Evolutionary conservation across 2,329 filamentous ascomycete species (phyloP), one percentile per base, ranked within the genome.

Genomic region (Paecilomyces variotii): DNA sequence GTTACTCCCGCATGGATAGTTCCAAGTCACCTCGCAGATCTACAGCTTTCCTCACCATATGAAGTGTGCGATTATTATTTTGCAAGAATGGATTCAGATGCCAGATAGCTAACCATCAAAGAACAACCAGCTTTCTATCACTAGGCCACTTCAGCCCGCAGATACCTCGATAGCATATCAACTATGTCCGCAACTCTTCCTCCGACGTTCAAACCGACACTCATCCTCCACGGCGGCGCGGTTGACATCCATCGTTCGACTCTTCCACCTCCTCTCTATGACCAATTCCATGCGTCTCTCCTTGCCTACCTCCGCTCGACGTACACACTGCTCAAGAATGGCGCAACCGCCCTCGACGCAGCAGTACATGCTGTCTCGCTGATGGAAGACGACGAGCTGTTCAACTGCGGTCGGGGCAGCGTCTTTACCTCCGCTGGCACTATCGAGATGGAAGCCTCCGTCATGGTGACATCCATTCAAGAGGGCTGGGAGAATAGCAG

Each of bases 391-490:
- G 84, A 91, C 68, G 82, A 87, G 1, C 82, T 95, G 3, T 96
- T 94, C 81, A 96, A 96, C 76, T 86, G 86, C 59, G 91, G 86
- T 6, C 87, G 86, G 66, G 92, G 92, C 56, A 89, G 91, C 55
- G 91, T 96, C 24, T 96, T 95, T 73, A 96, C 90, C 0, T 84
- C 87, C 55, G 86, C 88, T 63, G 92, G 91, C 19, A 82, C 86
- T 62, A 91, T 92, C 71, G 89, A 96, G 76, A 85, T 96, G 61
- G 91, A 96, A 75, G 89, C 90, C 1, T 89, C 86, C 7, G 84
- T 96, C 56, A 96, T 96, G 91, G 88, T 95, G 0, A 89, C 87
- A 1, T 72, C 70, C 0, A 58, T 74, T 1, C 61, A 60, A 1
- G 61, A 63, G 1, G 58, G 58, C 57, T 39, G 57, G 51, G 51